These are phyloP conservation scores for Skeletonema grethae DNA, from an alignment of 108 stramenopile species.

Conservation along the genomic window DNA sequence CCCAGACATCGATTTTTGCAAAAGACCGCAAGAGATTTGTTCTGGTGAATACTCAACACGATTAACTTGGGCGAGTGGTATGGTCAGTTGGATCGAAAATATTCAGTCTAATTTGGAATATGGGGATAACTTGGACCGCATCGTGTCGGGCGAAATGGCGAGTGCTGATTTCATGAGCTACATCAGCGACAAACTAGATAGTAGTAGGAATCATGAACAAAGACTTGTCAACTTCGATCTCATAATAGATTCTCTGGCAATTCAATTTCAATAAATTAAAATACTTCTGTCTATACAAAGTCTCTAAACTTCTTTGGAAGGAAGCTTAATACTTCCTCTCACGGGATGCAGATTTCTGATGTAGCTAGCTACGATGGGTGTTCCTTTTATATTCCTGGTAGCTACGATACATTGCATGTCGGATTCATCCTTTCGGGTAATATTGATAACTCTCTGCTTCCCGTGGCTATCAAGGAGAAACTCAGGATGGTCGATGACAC, in stretches of 20 bases:
- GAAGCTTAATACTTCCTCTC: background rate
- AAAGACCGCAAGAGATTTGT: conserved; percentile 32
- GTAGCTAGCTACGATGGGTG: background rate
- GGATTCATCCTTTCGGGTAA: conserved; percentile 15
- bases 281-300: background rate
- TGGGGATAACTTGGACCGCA: conserved; percentile 18
- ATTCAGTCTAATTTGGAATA: conserved; percentile 21
- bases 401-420: conserved; percentile 13
- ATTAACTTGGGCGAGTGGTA: conserved; percentile 49
- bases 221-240: conserved; percentile 16
- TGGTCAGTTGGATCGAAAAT: conserved; percentile 43
- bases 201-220: conserved; percentile 16
- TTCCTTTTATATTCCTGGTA: conserved; percentile 8
- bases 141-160: conserved; percentile 4
- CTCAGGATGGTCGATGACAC: conserved; percentile 7
- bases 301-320: background rate
- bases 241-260: background rate
- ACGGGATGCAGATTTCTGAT: background rate
- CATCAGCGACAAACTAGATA: conserved; percentile 14
- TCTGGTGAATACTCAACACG: conserved; percentile 25
- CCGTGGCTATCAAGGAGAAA: conserved; percentile 15
- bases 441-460: background rate
- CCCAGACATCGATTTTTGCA: conserved; percentile 35
- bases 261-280: background rate
- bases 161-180: conserved; percentile 11